Evolutionary conservation across 225 moss, liverwort and hornwort species (phyloP).

Genomic region (Rhytidiadelphus loreus): DNA sequence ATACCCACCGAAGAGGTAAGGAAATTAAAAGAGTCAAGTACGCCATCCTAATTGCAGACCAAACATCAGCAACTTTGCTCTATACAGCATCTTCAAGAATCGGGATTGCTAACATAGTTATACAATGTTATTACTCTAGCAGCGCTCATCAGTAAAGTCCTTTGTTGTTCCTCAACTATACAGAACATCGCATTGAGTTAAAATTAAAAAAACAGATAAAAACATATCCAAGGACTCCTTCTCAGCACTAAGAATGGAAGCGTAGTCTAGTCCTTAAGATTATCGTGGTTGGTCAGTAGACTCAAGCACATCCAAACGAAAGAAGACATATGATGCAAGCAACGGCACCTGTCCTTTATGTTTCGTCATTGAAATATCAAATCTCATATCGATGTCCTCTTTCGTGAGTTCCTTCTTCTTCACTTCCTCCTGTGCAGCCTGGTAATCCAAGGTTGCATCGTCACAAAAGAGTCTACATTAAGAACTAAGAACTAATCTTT

Average conservation of each 20-base stretch:
- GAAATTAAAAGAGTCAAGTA: background rate
- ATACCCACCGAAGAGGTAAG: background rate
- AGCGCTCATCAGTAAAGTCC: background rate
- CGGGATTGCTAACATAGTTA: background rate
- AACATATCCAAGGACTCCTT: background rate
- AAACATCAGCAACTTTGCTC: background rate
- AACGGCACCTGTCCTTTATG: constrained; percentile 82
- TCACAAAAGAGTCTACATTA: background rate
- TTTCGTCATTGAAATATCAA: constrained; percentile 78
- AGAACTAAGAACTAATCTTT: background rate
- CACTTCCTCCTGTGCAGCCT: constrained; percentile 54
- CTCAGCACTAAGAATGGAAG: background rate
- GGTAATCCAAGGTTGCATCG: background rate
- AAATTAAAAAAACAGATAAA: too few species aligned
- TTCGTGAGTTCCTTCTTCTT: constrained; percentile 80
- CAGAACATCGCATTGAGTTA: background rate
- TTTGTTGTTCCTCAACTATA: background rate
- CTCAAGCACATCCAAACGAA: background rate
- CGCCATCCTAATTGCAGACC: background rate
- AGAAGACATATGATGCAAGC: background rate
- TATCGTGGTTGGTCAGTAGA: background rate
- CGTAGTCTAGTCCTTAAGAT: background rate
- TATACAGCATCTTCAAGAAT: background rate
- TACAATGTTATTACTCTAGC: background rate
- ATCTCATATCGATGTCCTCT: constrained; percentile 74